Evolutionary conservation across 495 filamentous ascomycete species (phyloP).

Genomic region (Pseudotulostoma volvatum): DNA sequence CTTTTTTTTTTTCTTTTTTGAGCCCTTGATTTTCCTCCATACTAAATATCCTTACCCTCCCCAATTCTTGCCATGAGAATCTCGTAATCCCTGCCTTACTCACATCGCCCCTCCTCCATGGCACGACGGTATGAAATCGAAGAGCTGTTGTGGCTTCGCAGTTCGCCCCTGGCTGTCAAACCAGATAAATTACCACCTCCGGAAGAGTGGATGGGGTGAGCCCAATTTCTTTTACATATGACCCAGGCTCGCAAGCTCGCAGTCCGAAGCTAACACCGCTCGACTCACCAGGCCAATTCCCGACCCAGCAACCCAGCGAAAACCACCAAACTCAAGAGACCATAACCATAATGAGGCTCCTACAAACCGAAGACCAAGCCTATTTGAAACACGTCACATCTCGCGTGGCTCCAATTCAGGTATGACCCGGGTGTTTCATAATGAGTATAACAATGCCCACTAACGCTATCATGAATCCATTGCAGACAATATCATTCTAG

Average conservation of each 20-base stretch:
- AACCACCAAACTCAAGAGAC: constrained; percentile 28
- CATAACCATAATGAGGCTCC: constrained; percentile 23
- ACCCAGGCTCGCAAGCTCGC: constrained; percentile 6
- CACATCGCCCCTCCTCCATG: too few species aligned
- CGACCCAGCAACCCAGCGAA: constrained; percentile 31
- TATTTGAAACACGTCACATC: constrained; percentile 45
- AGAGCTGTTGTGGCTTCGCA: constrained; percentile 57
- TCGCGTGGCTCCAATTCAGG: constrained; percentile 45
- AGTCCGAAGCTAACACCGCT: constrained; percentile 16
- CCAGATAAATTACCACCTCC: constrained; percentile 66
- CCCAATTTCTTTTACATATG: constrained; percentile 6
- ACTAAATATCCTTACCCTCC: too few species aligned
- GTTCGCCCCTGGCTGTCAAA: constrained; percentile 74
- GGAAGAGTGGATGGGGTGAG: constrained; percentile 98
- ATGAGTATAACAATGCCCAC: too few species aligned
- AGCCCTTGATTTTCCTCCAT: neutral
- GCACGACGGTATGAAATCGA: constrained; percentile 60
- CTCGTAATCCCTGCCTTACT: neutral
- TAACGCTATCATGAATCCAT: too few species aligned
- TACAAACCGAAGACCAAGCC: constrained; percentile 37
- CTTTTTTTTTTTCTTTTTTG: too few species aligned
- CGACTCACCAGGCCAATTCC: constrained; percentile 28
- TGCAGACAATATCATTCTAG: constrained; percentile 72
- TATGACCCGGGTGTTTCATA: too few species aligned
- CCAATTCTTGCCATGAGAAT: constrained; percentile 3